Evolutionary conservation across 1,284 basidiomycete species (phyloP), one percentile per base, ranked within the genome.

Genomic region (Laetiporus sulphureus): DNA sequence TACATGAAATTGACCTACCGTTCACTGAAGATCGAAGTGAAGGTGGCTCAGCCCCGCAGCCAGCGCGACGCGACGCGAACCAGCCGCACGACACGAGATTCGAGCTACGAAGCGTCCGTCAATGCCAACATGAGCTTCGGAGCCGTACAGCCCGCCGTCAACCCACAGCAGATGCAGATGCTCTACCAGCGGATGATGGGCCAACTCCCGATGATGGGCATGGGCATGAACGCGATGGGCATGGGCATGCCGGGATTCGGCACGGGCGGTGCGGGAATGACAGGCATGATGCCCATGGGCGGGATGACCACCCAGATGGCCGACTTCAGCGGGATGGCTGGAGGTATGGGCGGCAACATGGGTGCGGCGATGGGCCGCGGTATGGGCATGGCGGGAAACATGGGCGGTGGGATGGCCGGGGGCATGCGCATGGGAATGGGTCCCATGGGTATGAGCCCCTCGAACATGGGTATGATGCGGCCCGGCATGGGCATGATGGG

Each of bases 1-100:
- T 46, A 60, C 52, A 3, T 16, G 12, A 21, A 20, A 19, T 19
- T 35, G 8, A 15, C 8, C 10, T 27, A 24, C 21, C 30, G 32
- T n/a, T 23, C 13, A 21, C 29, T 13, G 0, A 47, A 91, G 85
- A 88, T 94, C 52, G 91, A 94, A 61, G 86, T 93, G 42, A 92
- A 92, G 62, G 71, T 77, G 43, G 88, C 86, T 4, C 87, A 90
- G 57, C 86, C 88, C 3, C 75, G 86, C 46, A 77, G 71, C 46
- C 78, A 82, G 52, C 73, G 80, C 22, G 79, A 82, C 41, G 71
- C 74, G 53, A 62, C 67, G 15, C 54, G 71, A 57, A 53, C 54
- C 40, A 37, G 46, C 7, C 49, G 50, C 10, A 43, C 46, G 34
- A 32, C 42, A 18, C 48, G 46, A 32, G 51, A 63, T 10, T n/a